These are phyloP conservation scores for Micractinium conductrix DNA, from an alignment of 139 green algal species.

Conservation along the genomic window DNA sequence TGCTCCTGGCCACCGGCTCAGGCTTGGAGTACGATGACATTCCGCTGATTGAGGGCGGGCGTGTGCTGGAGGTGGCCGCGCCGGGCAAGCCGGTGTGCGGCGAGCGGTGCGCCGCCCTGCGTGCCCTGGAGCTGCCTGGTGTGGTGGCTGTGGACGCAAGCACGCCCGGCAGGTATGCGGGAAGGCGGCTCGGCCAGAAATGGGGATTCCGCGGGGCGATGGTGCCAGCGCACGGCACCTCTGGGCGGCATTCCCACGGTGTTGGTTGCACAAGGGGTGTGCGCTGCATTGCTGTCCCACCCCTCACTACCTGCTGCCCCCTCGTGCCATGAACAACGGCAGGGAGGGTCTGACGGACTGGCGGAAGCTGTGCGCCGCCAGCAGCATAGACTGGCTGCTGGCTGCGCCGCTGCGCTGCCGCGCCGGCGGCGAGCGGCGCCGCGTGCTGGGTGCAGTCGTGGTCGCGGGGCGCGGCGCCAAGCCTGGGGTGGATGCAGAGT, in stretches of 20 bases:
- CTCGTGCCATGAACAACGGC: not conserved
- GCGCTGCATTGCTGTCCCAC: too few relatives aligned
- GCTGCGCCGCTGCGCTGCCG: constrained; percentile 8
- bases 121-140: not conserved
- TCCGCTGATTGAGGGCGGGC: not conserved
- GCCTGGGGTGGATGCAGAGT: constrained; percentile 9
- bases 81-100: not conserved
- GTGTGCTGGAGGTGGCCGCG: too few relatives aligned
- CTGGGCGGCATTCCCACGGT: too few relatives aligned
- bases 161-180: not conserved
- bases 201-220: too few relatives aligned
- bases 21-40: not conserved
- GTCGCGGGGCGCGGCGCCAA: not conserved
- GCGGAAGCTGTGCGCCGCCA: not conserved
- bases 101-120: not conserved
- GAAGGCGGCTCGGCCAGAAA: too few relatives aligned
- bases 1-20: not conserved
- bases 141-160: not conserved
- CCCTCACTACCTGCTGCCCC: not conserved
- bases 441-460: constrained; percentile 23
- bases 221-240: too few relatives aligned
- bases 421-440: not conserved
- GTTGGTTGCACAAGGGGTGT: too few relatives aligned
- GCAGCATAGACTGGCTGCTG: constrained; percentile 17
- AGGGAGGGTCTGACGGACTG: constrained; percentile 14